Evolutionary conservation across 208 protist genomes (phyloP).

Genomic region (Wallacemonas sp.): DNA sequence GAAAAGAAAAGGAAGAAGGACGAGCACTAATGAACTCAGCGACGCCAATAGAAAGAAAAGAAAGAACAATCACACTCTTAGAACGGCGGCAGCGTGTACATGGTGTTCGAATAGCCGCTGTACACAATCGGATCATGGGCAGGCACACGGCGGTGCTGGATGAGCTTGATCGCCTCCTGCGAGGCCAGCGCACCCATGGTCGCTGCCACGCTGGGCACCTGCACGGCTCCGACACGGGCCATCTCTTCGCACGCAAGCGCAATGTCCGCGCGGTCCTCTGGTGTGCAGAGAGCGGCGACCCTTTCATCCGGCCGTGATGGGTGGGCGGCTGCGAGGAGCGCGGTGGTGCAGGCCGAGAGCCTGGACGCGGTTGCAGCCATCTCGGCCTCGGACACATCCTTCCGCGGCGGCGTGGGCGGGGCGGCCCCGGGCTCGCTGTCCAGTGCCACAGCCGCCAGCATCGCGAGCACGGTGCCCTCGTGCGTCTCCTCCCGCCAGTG

Average conservation of each 20-base stretch:
- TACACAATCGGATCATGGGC: slow-evolving; percentile 91
- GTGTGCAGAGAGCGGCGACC: background rate
- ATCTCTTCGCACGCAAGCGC: slow-evolving; percentile 53
- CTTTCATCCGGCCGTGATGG: background rate
- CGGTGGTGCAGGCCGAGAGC: background rate
- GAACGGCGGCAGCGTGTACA: slow-evolving; percentile 10
- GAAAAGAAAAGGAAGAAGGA: slow-evolving; percentile 8
- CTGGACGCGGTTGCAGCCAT: background rate
- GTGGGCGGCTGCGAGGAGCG: background rate
- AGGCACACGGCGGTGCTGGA: slow-evolving; percentile 92
- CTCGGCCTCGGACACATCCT: background rate
- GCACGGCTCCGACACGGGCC: slow-evolving; percentile 65
- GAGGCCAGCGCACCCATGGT: slow-evolving; percentile 93
- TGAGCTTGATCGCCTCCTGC: slow-evolving; percentile 96
- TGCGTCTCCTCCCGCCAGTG: background rate
- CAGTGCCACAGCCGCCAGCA: background rate
- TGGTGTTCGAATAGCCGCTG: slow-evolving; percentile 77
- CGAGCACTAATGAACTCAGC: background rate
- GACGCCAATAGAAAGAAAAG: background rate
- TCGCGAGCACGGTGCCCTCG: background rate
- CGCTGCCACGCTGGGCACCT: slow-evolving; percentile 91
- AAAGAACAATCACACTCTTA: slow-evolving; percentile 5
- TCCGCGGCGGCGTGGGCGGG: background rate
- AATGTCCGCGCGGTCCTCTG: background rate
- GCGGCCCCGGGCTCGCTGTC: background rate